These are phyloP conservation scores for Daldinia caldariorum DNA, from an alignment of 495 filamentous ascomycete species.

Conservation along the genomic window DNA sequence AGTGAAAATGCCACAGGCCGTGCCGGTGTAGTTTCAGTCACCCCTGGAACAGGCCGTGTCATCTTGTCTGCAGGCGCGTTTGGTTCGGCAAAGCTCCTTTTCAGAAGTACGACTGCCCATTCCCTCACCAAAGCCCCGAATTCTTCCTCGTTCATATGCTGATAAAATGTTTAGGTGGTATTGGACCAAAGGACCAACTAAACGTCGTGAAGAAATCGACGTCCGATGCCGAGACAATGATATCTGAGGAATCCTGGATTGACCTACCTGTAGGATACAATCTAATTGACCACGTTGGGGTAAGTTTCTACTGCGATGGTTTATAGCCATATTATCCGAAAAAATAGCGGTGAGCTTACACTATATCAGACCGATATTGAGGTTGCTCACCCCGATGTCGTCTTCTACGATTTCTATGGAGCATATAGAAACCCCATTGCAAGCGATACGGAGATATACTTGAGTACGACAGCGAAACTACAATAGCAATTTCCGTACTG, in stretches of 20 bases:
- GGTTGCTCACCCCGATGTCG: conserved; percentile 62
- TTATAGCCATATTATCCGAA: not conserved
- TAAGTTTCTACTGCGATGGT: conserved; percentile 18
- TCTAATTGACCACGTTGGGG: conserved; percentile 69
- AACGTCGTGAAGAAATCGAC: conserved; percentile 58
- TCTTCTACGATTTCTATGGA: conserved; percentile 65
- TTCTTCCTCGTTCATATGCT: not conserved
- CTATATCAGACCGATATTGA: conserved; percentile 60
- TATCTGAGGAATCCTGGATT: conserved; percentile 64
- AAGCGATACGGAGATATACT: conserved; percentile 40
- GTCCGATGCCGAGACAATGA: conserved; percentile 55
- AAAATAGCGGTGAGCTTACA: not conserved
- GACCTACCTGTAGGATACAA: conserved; percentile 71
- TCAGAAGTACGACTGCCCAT: conserved; percentile 33
- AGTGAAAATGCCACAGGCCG: conserved; percentile 56
- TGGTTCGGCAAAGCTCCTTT: conserved; percentile 69
- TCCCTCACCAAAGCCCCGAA: not conserved
- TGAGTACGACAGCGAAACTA: conserved; percentile 21
- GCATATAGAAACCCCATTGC: conserved; percentile 54
- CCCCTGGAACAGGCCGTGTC: conserved; percentile 64
- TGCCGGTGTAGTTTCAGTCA: conserved; percentile 63
- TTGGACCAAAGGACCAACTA: conserved; percentile 63
- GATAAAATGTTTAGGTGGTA: conserved; percentile 52
- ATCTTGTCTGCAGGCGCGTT: conserved; percentile 67
- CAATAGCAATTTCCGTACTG: conserved; percentile 29